Percentiles rank a stretch among this genome's conserved stretches.
Evolutionary conservation across 140 eudicot genomes (phyloP).

Genomic region (Senecio squalidus): DNA sequence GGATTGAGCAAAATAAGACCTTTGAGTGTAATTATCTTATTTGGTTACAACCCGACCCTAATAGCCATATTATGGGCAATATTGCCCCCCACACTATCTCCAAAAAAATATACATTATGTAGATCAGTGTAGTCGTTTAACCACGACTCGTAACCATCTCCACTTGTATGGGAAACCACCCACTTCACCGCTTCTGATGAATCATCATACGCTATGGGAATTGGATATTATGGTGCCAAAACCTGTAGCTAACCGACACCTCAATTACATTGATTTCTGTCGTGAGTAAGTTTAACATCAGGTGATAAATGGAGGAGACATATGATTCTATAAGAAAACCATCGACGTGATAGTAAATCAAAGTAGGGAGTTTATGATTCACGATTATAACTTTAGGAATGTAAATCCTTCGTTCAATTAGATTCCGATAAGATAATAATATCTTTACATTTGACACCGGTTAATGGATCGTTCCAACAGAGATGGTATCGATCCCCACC

Average conservation of each 20-base stretch:
- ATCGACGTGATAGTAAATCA: constrained; percentile 20
- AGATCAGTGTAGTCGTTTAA: constrained; percentile 35
- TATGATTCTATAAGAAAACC: constrained; percentile 25
- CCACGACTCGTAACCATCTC: constrained; percentile 40
- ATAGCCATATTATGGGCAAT: constrained; percentile 41
- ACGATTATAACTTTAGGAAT: constrained; percentile 18
- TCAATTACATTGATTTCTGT: not conserved
- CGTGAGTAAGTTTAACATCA: not conserved
- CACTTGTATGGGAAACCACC: constrained; percentile 23
- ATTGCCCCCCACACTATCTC: constrained; percentile 64
- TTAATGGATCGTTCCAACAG: constrained; percentile 22
- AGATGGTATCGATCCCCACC: not conserved
- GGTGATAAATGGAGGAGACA: constrained; percentile 9
- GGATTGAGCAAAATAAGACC: constrained; percentile 27
- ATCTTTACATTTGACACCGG: constrained; percentile 40
- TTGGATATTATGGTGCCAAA: constrained; percentile 29
- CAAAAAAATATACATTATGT: constrained; percentile 31
- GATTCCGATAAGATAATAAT: constrained; percentile 20
- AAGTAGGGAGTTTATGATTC: constrained; percentile 7
- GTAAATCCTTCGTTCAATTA: constrained; percentile 8
- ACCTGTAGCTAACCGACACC: constrained; percentile 23
- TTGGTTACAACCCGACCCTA: constrained; percentile 9
- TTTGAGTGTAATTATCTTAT: not conserved
- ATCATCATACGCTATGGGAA: constrained; percentile 22
- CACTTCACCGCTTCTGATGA: constrained; percentile 32